Base-by-base conservation (phyloP, 257 asterid genomes). In the Voacanga thouarsii region DNA sequence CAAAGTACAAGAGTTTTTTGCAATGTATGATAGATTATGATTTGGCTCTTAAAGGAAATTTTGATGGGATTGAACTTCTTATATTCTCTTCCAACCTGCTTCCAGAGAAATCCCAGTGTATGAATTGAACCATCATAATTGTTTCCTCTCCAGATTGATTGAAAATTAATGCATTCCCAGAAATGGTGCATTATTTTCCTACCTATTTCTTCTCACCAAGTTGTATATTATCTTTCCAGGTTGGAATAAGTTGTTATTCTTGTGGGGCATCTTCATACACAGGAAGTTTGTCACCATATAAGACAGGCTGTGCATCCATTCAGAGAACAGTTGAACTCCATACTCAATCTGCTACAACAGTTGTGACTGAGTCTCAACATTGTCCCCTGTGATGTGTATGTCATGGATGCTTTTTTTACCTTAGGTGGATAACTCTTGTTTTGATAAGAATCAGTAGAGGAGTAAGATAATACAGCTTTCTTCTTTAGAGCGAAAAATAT, bases 11-110 rank as follows among this genome's bases (percentile, higher is more conserved):
- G 21, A 68, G 59, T 49, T 76, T 80, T 21, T 57, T 80, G 77
- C 66, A 75, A n/a, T 75, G 67, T 41, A 68, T 80, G 83, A 19
- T 53, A 43, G 77, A 80, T 75, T 43, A 68, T 21, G 83, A 80
- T 24, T 15, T 80, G 37, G 77, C 80, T 80, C 80, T 80, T 1
- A 70, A 24, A 60, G 80, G 83, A 68, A 75, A 45, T 44, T 0
- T 80, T 24, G 23, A 70, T 5, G 80, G 73, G 77, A 75, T 75
- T 68, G 83, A 80, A 57, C 49, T 80, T 59, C 83, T 80, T 56
- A 75, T 80, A 57, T 80, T 80, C 80, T 75, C 83, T 10, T 80
- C 77, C 37, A 60, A 60, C 64, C 67, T 80, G 55, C 80, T 80
- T 39, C 80, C 77, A 15, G 83, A 75, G 59, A 77, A 78, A 43